A percentile compares a stretch with the other conserved stretches of the same genome.
Conservation (phyloP, 768 basidiomycete species). For the Suillus paluster region DNA sequence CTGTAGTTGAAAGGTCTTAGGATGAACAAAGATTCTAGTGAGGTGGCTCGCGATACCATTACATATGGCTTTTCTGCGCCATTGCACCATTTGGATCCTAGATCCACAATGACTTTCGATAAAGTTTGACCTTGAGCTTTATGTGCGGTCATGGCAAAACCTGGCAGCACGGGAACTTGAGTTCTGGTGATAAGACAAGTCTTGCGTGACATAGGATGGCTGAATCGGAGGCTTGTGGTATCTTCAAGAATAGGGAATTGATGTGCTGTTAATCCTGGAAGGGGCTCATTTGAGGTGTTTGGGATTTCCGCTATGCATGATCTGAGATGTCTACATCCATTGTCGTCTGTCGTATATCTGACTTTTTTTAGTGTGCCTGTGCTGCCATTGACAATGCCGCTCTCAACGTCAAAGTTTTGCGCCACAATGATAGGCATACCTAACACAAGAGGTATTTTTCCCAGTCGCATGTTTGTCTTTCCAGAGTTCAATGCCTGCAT, state of each 20-base stretch:
- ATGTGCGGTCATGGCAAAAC: slow-evolving; percentile 45
- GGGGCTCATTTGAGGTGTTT: slow-evolving; percentile 6
- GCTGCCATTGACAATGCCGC: slow-evolving; percentile 43
- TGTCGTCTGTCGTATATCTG: slow-evolving; percentile 22
- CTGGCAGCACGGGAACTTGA: slow-evolving; percentile 43
- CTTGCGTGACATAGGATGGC: slow-evolving; percentile 23
- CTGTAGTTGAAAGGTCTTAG: slow-evolving; percentile 29
- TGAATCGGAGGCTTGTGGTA: slow-evolving; percentile 21
- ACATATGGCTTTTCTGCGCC: slow-evolving; percentile 45
- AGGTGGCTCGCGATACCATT: slow-evolving; percentile 42
- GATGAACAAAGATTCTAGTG: slow-evolving; percentile 35
- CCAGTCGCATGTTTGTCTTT: slow-evolving; percentile 15
- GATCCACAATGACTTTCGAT: slow-evolving; percentile 35
- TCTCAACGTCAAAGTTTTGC: slow-evolving; percentile 42
- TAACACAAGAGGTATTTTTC: slow-evolving; percentile 36
- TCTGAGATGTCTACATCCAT: slow-evolving; percentile 21
- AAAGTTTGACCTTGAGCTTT: slow-evolving; percentile 45
- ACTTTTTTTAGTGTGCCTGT: slow-evolving; percentile 31
- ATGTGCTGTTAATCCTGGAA: slow-evolving; percentile 21
- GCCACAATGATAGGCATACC: slow-evolving; percentile 46
- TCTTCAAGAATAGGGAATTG: slow-evolving; percentile 30
- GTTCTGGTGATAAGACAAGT: slow-evolving; percentile 27
- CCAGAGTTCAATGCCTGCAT: slow-evolving; percentile 28
- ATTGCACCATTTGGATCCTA: slow-evolving; percentile 13
- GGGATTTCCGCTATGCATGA: slow-evolving; percentile 30